Evolutionary conservation across 257 asterid species (phyloP).

Genomic region (Ilex asprella): DNA sequence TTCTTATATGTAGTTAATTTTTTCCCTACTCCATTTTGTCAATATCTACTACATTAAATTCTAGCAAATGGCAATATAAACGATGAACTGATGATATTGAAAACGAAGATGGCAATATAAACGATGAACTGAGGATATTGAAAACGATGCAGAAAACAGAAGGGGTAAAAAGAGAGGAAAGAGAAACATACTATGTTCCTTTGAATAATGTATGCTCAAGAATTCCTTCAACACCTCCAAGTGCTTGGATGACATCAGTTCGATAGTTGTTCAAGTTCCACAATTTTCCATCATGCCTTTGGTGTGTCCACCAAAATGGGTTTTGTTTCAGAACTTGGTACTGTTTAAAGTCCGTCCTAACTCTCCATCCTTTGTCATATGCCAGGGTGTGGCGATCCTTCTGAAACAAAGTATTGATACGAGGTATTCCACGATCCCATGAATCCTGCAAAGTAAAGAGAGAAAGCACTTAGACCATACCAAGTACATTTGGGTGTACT

Average conservation of each 20-base stretch:
- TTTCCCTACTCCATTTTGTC: too few relatives aligned
- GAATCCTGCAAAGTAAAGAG: constrained; percentile 61
- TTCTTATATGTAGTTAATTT: too few relatives aligned
- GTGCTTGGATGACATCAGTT: constrained; percentile 98
- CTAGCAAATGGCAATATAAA: background rate
- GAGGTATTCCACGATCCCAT: constrained; percentile 99
- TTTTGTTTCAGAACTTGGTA: constrained; percentile 98
- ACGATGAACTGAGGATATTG: background rate
- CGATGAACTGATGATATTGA: too few relatives aligned
- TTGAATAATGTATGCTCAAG: constrained; percentile 93
- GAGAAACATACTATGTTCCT: constrained; percentile 90
- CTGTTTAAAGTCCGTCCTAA: constrained; percentile 95
- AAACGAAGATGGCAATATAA: background rate
- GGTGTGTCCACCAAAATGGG: constrained; percentile 99
- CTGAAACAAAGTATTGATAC: constrained; percentile 96
- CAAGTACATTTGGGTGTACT: background rate
- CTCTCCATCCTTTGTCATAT: constrained; percentile 99
- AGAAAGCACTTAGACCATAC: background rate
- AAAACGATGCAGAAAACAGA: too few relatives aligned
- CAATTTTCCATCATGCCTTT: constrained; percentile 95
- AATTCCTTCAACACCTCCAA: constrained; percentile 99
- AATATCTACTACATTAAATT: too few relatives aligned
- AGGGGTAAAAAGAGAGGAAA: background rate
- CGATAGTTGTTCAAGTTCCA: constrained; percentile 99
- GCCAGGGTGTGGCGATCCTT: constrained; percentile 99